Evolutionary conservation across 768 basidiomycete genomes (phyloP).

Genomic region (Kwoniella sp.): DNA sequence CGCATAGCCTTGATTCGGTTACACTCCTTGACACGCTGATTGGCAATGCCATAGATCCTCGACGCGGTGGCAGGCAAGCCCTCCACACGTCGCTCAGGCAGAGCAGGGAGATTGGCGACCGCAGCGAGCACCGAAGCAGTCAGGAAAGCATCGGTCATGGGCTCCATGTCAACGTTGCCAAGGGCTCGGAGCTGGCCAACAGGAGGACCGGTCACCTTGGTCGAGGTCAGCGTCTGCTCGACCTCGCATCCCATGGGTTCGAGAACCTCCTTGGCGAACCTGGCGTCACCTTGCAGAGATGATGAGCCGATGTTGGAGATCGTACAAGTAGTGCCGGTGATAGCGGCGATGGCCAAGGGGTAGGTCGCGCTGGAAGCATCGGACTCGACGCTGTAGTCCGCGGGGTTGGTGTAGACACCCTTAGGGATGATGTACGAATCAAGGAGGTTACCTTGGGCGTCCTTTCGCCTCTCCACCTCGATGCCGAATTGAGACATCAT

Average conservation of each 20-base stretch:
- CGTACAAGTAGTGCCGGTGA: constrained; percentile 94
- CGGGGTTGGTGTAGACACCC: constrained; percentile 68
- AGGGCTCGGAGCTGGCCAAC: constrained; percentile 74
- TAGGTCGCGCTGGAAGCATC: constrained; percentile 96
- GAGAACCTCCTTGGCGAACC: constrained; percentile 86
- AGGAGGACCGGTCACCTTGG: constrained; percentile 86
- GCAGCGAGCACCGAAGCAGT: constrained; percentile 90
- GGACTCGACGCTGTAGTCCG: constrained; percentile 75
- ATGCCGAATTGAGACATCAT: constrained; percentile 96
- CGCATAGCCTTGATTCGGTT: constrained; percentile 96
- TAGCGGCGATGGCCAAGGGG: constrained; percentile 91
- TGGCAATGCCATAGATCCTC: constrained; percentile 89
- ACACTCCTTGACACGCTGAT: constrained; percentile 97
- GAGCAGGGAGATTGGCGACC: constrained; percentile 58
- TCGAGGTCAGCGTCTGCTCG: constrained; percentile 77
- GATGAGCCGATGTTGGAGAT: constrained; percentile 83
- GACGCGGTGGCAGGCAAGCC: constrained; percentile 55
- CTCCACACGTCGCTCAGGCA: constrained; percentile 46
- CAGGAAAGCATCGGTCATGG: constrained; percentile 99
- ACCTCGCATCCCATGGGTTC: constrained; percentile 94
- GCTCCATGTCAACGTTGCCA: constrained; percentile 91
- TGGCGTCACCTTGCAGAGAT: constrained; percentile 94
- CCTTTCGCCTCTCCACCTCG: constrained; percentile 63
- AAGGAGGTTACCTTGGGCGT: constrained; percentile 60
- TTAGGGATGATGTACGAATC: constrained; percentile 86